Conservation (phyloP, 345 rosid species). For the Arabis hirsuta region DNA sequence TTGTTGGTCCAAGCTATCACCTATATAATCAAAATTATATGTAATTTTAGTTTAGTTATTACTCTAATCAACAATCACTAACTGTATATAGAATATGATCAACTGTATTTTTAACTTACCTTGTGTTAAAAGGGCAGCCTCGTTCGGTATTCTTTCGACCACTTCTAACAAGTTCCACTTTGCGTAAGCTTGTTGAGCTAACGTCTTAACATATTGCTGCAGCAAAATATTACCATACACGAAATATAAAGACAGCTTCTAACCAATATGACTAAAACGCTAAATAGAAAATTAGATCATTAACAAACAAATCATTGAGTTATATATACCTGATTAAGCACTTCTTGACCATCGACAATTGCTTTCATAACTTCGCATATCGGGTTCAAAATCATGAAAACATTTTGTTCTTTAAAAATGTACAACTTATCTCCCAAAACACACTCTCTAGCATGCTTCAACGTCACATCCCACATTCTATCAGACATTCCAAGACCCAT, state of each 20-base stretch:
- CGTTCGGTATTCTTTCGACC: slow-evolving; percentile 49
- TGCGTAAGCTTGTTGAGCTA: slow-evolving; percentile 63
- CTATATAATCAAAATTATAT: slow-evolving; percentile 30
- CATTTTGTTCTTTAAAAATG: slow-evolving; percentile 45
- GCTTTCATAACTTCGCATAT: slow-evolving; percentile 67
- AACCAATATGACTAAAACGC: slow-evolving; percentile 3
- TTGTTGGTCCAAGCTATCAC: slow-evolving; percentile 52
- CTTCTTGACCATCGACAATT: slow-evolving; percentile 54
- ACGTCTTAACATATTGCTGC: slow-evolving; percentile 52
- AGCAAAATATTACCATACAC: not conserved
- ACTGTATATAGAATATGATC: not conserved
- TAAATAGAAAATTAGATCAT: not conserved
- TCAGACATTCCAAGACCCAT: slow-evolving; percentile 78
- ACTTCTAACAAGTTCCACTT: slow-evolving; percentile 61
- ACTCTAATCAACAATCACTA: not conserved
- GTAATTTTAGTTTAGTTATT: not conserved
- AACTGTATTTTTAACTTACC: slow-evolving; percentile 44
- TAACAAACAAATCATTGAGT: not conserved
- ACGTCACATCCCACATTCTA: slow-evolving; percentile 72
- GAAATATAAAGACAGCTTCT: not conserved
- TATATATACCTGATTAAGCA: slow-evolving; percentile 51
- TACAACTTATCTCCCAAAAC: slow-evolving; percentile 60
- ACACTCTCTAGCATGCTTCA: slow-evolving; percentile 80
- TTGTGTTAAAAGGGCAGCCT: slow-evolving; percentile 57
- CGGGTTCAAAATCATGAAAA: slow-evolving; percentile 56